Conservation (phyloP, 2,329 filamentous ascomycete species). For the Talaromyces atroroseus region DNA sequence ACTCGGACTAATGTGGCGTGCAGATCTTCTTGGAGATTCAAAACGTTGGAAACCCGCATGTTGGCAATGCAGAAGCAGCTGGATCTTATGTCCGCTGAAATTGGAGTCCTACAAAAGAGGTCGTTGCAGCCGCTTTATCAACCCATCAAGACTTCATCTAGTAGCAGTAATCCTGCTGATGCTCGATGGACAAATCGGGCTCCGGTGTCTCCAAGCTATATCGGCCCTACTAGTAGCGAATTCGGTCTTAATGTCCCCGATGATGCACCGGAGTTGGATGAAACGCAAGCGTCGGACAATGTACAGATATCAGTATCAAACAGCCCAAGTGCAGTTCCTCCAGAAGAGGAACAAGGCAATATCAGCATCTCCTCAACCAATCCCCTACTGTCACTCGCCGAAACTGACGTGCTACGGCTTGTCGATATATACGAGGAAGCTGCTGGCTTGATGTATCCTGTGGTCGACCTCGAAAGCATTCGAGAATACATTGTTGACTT, state of each 20-base stretch:
- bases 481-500: constrained; percentile 10
- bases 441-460: constrained; percentile 14
- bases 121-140: background rate
- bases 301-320: constrained; percentile 1
- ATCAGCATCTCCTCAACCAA: background rate
- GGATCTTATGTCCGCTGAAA: constrained; percentile 24
- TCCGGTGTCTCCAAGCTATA: constrained; percentile 28
- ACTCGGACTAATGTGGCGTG: background rate
- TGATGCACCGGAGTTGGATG: constrained; percentile 9
- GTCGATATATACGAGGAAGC: constrained; percentile 14
- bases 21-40: background rate
- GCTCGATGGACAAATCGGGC: constrained; percentile 13
- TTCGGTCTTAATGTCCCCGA: constrained; percentile 23
- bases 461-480: constrained; percentile 14
- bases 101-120: constrained; percentile 20
- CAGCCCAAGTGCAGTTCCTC: background rate
- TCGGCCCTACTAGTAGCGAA: constrained; percentile 33
- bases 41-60: constrained; percentile 23
- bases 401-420: constrained; percentile 8
- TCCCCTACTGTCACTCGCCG: constrained; percentile 9
- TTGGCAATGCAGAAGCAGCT: constrained; percentile 26
- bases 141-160: constrained; percentile 5
- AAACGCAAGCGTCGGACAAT: constrained; percentile 8
- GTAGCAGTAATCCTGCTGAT: constrained; percentile 4
- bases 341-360: background rate